These are phyloP conservation scores for Calonectria multiphialidica DNA, from an alignment of 2,329 filamentous ascomycete genomes.

Conservation along the genomic window DNA sequence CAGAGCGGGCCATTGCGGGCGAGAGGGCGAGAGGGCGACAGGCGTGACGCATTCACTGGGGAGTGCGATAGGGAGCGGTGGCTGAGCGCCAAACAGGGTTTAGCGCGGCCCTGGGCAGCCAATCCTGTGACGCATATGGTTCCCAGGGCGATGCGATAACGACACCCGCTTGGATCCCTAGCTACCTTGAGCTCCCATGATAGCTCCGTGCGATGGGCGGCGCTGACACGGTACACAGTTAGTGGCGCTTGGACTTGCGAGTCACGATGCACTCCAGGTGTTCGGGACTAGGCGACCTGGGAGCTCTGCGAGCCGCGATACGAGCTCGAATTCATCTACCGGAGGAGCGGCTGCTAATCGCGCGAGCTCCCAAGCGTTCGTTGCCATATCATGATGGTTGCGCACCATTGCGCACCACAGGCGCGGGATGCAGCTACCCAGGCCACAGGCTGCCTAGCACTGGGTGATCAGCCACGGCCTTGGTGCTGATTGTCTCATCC, in stretches of 20 bases:
- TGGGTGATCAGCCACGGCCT: conserved; percentile 1
- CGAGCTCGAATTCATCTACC: background rate
- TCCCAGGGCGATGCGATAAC: conserved; percentile 51
- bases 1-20: conserved; percentile 34
- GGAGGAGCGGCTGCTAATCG: background rate
- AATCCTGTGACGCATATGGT: conserved; percentile 43
- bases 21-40: conserved; percentile 19
- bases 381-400: background rate
- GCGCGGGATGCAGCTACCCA: background rate
- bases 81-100: conserved; percentile 37
- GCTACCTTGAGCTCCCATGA: conserved; percentile 44
- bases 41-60: conserved; percentile 50
- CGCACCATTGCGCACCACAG: background rate
- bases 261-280: conserved; percentile 28
- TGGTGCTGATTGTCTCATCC: conserved; percentile 27
- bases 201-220: conserved; percentile 32
- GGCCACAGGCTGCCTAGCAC: conserved; percentile 25
- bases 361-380: background rate
- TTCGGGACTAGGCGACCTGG: conserved; percentile 20
- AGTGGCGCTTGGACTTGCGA: conserved; percentile 27
- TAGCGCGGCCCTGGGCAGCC: conserved; percentile 33
- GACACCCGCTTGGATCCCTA: conserved; percentile 31
- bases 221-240: conserved; percentile 24
- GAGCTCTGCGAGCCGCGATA: background rate
- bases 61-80: conserved; percentile 48